phyloP scores from a whole-genome alignment of 306 rosid genomes.

The Senna siamea region DNA sequence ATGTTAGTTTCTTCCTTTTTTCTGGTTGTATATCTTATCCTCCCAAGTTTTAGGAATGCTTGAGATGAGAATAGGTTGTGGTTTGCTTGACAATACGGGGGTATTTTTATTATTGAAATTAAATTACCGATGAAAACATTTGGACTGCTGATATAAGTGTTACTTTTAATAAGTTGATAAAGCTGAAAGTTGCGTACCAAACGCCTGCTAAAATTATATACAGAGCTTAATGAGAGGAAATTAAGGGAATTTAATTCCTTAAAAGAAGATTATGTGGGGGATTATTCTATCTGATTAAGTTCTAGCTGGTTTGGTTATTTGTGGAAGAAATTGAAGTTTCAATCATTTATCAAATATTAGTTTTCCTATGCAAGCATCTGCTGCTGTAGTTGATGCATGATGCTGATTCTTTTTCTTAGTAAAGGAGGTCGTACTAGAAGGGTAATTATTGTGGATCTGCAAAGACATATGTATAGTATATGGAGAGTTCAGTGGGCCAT shows the following conservation, averaged over 20 bases:
- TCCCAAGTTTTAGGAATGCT: not conserved
- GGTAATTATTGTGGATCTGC: slow-evolving; percentile 12
- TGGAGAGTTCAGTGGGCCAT: not conserved
- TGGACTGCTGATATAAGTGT: not conserved
- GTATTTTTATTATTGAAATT: not conserved
- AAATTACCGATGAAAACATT: not conserved
- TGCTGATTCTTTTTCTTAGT: too few species aligned
- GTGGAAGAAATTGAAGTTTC: too few species aligned
- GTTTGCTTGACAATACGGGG: not conserved
- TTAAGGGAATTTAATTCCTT: not conserved
- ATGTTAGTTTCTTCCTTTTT: too few species aligned
- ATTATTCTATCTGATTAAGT: not conserved
- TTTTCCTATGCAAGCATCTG: too few species aligned
- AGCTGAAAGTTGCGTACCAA: too few species aligned
- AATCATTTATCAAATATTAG: too few species aligned
- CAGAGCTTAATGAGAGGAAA: not conserved
- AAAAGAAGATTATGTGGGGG: not conserved
- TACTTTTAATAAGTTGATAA: too few species aligned
- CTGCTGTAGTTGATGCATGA: too few species aligned
- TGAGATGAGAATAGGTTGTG: not conserved
- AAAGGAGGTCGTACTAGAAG: not conserved
- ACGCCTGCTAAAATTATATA: not conserved
- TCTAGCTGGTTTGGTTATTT: not conserved
- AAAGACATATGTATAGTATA: not conserved
- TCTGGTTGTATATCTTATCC: too few species aligned